Evolutionary conservation across 2,329 filamentous ascomycete species (phyloP).

Genomic region (Fusarium begoniae): DNA sequence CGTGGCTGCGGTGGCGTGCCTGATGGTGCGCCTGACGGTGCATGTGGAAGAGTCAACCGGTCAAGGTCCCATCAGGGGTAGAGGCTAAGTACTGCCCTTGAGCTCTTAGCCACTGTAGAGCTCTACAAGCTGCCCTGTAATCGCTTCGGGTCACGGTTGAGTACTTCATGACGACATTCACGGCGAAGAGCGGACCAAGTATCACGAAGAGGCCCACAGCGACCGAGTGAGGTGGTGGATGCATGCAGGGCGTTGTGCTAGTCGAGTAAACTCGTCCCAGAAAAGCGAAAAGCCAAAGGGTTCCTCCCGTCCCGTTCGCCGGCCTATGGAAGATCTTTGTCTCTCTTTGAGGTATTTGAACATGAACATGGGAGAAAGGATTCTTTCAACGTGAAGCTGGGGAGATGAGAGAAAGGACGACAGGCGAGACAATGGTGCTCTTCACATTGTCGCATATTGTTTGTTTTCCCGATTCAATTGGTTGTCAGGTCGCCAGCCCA

Average conservation of each 20-base stretch:
- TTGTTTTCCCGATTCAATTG: conserved; percentile 32
- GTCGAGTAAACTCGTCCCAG: conserved; percentile 36
- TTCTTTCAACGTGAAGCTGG: neutral
- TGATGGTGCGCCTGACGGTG: conserved; percentile 33
- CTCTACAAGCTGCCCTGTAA: conserved; percentile 2
- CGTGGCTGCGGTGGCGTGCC: conserved; percentile 42
- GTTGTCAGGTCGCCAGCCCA: conserved; percentile 34
- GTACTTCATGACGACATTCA: conserved; percentile 17
- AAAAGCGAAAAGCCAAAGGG: conserved; percentile 38
- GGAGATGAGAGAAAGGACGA: neutral
- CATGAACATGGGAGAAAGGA: neutral
- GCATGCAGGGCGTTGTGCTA: conserved; percentile 43
- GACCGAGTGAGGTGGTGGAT: conserved; percentile 39
- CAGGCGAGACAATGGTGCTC: conserved; percentile 8
- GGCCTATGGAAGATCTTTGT: conserved; percentile 24
- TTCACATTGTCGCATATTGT: conserved; percentile 11
- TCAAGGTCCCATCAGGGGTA: conserved; percentile 26
- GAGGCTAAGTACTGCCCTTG: conserved; percentile 5
- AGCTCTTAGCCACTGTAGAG: neutral
- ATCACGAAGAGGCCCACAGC: conserved; percentile 33
- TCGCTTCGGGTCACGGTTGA: neutral
- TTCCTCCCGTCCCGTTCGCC: conserved; percentile 43
- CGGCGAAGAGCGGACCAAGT: conserved; percentile 21
- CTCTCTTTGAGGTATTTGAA: conserved; percentile 13
- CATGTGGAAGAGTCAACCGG: conserved; percentile 27